These are phyloP conservation scores for Chytridium lagenaria DNA, from an alignment of 371 early-diverging fungal genomes.

Conservation along the genomic window DNA sequence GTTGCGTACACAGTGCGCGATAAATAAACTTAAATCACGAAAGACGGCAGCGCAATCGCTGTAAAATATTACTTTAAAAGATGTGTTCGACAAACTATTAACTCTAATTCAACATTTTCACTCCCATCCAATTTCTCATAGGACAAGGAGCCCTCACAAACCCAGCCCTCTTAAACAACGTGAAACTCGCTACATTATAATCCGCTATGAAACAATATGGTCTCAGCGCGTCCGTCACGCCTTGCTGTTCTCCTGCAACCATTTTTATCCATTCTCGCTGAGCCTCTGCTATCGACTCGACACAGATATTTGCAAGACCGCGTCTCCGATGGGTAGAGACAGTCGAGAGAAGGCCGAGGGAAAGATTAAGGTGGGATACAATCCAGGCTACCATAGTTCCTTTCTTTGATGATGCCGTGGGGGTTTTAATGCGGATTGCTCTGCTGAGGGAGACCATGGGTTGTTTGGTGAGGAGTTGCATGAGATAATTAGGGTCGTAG, in stretches of 20 bases:
- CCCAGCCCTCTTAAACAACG: constrained; percentile 1
- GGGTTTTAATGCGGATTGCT: background rate
- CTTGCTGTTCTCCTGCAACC: background rate
- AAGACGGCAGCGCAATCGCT: no score
- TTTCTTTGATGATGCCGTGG: constrained; percentile 7
- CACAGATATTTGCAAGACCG: background rate
- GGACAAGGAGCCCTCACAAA: no score
- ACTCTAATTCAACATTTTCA: no score
- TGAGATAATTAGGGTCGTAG: background rate
- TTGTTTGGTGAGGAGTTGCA: background rate
- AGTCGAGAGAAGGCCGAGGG: constrained; percentile 8
- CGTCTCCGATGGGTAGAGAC: background rate
- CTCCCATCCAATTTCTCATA: no score
- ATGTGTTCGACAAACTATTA: no score
- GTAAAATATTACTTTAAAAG: no score
- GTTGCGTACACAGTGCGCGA: no score
- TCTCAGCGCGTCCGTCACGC: background rate
- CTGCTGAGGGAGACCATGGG: background rate
- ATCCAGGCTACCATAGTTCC: constrained; percentile 5
- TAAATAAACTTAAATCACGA: no score
- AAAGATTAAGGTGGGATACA: background rate
- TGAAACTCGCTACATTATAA: background rate
- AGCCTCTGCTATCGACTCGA: background rate
- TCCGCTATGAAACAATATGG: no score
- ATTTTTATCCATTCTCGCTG: background rate